Base-by-base conservation (phyloP, 169 alveolate genomes). In the Cryptosporidium muris region DNA sequence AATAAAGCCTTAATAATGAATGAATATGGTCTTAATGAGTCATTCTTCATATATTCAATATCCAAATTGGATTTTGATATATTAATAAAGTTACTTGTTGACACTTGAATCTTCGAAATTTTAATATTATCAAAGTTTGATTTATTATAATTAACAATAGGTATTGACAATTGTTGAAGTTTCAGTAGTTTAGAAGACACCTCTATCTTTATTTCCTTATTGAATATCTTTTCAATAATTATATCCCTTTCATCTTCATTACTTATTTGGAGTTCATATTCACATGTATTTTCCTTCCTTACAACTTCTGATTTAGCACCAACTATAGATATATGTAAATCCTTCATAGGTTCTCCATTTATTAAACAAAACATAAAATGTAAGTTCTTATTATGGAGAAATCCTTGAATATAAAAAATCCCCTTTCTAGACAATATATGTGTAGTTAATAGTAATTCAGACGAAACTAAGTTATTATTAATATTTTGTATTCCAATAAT, bases 381-480 rank as follows among this genome's bases (percentile, higher is more conserved):
- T 4, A 60, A 52, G 8, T 58, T 25, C 14, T 74, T 45, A 4
- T 54, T 60, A n/a, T 60, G 34, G 25, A n/a, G 3, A 25, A 25
- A 58, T 5, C 85, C 85, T 36, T 74, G 85, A 6, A 47, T 47
- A 43, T 58, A 12, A 48, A 58, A 62, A n/a, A 58, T 34, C 2
- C 85, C 85, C 11, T 66, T 58, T 37, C 60, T 68, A 4, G 51
- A 45, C 8, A 74, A 47, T 12, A 74, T 52, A 11, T 58, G 54
- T 42, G 74, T 74, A 7, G 68, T 58, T 42, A 74, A 14, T 47
- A 74, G 45, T 12, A 58, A 74, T 48, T 74, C 85, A 49, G 54
- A 58, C 54, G 54, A 25, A 40, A 58, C 62, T 40, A 38, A 5
- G 3, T 58, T 37, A 16, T 34, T 74, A n/a, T 56, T 74, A 9